These are phyloP conservation scores for Cytospora schulzeri DNA, from an alignment of 2,329 filamentous ascomycete species.

Conservation along the genomic window DNA sequence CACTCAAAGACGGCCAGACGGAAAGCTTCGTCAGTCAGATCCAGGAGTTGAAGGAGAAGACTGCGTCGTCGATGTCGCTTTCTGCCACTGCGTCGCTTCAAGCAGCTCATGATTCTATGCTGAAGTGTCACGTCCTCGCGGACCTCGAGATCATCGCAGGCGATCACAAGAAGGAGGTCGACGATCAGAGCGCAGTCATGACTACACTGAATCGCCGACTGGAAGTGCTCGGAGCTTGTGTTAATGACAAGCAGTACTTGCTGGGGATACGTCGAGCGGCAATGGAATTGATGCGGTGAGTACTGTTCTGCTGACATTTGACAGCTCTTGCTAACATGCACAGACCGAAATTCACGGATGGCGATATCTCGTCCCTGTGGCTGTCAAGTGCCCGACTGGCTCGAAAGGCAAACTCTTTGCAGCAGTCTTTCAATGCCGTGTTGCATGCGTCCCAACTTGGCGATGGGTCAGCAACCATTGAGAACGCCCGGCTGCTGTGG, in stretches of 20 bases:
- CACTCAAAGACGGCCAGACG: slow-evolving; percentile 55
- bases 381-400: slow-evolving; percentile 82
- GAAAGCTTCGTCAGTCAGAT: slow-evolving; percentile 60
- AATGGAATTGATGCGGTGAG: slow-evolving; percentile 76
- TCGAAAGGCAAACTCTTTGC: slow-evolving; percentile 78
- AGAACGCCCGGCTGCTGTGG: slow-evolving; percentile 92
- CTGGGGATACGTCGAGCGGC: slow-evolving; percentile 82
- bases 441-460: slow-evolving; percentile 83
- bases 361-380: slow-evolving; percentile 83
- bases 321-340: slow-evolving; percentile 35
- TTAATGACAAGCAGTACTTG: slow-evolving; percentile 91
- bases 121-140: slow-evolving; percentile 83
- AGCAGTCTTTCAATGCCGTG: slow-evolving; percentile 92
- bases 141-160: slow-evolving; percentile 80
- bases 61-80: slow-evolving; percentile 73
- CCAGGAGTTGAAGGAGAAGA: slow-evolving; percentile 65
- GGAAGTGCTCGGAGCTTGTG: slow-evolving; percentile 85
- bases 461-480: slow-evolving; percentile 86
- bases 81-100: slow-evolving; percentile 80
- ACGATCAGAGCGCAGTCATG: slow-evolving; percentile 46
- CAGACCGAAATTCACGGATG: slow-evolving; percentile 63
- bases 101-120: slow-evolving; percentile 79
- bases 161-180: slow-evolving; percentile 44
- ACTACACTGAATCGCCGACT: slow-evolving; percentile 72
- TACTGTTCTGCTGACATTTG: slow-evolving; percentile 29